Conservation (phyloP, 805 yeast genomes). For the Cyberlindnera maritima region DNA sequence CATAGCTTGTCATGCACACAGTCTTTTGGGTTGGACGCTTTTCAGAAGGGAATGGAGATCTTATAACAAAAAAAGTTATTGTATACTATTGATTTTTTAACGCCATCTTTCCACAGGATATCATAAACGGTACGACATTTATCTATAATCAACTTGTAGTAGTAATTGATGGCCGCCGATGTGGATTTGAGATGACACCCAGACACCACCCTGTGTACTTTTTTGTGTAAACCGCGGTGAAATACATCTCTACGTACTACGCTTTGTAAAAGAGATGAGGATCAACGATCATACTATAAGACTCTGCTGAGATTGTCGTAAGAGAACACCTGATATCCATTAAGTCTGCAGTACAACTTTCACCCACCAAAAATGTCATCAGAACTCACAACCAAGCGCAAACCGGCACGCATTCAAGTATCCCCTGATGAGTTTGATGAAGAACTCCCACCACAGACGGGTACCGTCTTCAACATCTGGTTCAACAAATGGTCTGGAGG, state of each 20-base stretch:
- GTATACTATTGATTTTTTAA: neutral
- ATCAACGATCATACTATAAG: too few relatives aligned
- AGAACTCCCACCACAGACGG: slow-evolving; percentile 74
- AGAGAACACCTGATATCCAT: too few relatives aligned
- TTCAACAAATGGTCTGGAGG: slow-evolving; percentile 80
- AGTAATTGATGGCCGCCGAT: too few relatives aligned
- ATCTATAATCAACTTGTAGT: too few relatives aligned
- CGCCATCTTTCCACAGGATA: neutral
- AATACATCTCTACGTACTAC: too few relatives aligned
- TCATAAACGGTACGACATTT: neutral
- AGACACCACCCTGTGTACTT: neutral
- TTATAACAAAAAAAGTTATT: neutral
- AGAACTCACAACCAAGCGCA: slow-evolving; percentile 7
- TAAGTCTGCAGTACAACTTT: too few relatives aligned
- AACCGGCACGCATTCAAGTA: slow-evolving; percentile 73
- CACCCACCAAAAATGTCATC: neutral
- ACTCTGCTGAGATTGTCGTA: too few relatives aligned
- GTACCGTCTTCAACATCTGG: slow-evolving; percentile 84
- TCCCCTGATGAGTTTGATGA: slow-evolving; percentile 55
- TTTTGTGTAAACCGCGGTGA: too few relatives aligned
- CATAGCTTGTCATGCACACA: neutral
- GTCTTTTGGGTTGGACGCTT: too few relatives aligned
- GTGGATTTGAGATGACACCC: neutral
- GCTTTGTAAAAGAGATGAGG: too few relatives aligned
- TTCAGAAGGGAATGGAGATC: too few relatives aligned